phyloP scores from a whole-genome alignment of 139 green algal species.

The Coelastrella sp. region DNA sequence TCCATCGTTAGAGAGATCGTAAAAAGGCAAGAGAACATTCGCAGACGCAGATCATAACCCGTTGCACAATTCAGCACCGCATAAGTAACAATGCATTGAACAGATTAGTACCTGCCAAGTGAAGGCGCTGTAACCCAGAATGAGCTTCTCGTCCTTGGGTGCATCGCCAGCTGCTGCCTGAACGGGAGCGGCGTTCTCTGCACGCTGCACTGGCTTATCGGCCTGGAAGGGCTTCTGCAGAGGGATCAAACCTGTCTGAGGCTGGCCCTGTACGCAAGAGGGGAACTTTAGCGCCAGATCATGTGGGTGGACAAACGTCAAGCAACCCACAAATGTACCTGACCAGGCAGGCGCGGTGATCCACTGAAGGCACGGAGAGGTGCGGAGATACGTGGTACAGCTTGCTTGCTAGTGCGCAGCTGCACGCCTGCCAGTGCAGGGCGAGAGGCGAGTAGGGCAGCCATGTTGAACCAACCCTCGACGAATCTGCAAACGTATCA shows the following conservation, averaged over 20 bases:
- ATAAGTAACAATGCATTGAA: background rate
- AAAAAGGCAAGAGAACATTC: no score
- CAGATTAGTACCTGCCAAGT: slow-evolving; percentile 26
- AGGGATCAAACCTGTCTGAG: slow-evolving; percentile 26
- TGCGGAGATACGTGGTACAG: background rate
- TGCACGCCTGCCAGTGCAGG: background rate
- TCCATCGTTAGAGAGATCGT: no score
- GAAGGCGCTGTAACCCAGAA: slow-evolving; percentile 44
- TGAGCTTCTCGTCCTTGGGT: slow-evolving; percentile 33
- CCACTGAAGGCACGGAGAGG: slow-evolving; percentile 28
- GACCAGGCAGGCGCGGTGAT: background rate
- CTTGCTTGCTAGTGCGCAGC: background rate
- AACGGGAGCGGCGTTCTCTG: slow-evolving; percentile 27
- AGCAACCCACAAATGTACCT: slow-evolving; percentile 3
- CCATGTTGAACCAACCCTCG: background rate
- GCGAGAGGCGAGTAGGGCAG: slow-evolving; percentile 6
- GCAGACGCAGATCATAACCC: no score
- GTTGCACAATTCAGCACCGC: no score
- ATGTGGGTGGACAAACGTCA: background rate
- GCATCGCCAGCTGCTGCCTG: slow-evolving; percentile 32
- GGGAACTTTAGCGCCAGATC: background rate
- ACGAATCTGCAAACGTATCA: background rate
- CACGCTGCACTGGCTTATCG: slow-evolving; percentile 35
- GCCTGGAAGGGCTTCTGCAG: slow-evolving; percentile 16
- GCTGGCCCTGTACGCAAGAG: slow-evolving; percentile 33